Evolutionary conservation across 2,329 filamentous ascomycete genomes (phyloP).

Genomic region (Fusarium pseudograminearum): DNA sequence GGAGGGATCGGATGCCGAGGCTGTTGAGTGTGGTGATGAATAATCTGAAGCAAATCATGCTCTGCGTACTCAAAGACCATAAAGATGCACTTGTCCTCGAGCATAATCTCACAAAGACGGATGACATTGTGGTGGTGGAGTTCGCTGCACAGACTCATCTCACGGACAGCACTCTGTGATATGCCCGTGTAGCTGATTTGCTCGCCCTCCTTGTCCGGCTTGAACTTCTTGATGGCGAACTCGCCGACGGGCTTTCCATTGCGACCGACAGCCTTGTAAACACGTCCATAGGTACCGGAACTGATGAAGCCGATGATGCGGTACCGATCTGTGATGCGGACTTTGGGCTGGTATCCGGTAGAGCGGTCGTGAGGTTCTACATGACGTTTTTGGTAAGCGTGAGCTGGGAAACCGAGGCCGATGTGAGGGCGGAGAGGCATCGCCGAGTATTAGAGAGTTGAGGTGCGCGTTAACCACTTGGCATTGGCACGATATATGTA

Average conservation of each 20-base stretch:
- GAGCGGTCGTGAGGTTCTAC: slow-evolving; percentile 67
- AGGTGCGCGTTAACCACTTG: slow-evolving; percentile 34
- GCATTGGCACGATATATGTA: slow-evolving; percentile 30
- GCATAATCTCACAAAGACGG: slow-evolving; percentile 90
- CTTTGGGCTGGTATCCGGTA: slow-evolving; percentile 76
- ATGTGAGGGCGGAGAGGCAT: slow-evolving; percentile 54
- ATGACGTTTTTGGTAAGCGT: slow-evolving; percentile 51
- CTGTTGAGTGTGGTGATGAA: slow-evolving; percentile 95
- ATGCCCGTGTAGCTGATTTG: slow-evolving; percentile 95
- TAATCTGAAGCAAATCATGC: slow-evolving; percentile 96
- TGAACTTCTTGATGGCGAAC: slow-evolving; percentile 99
- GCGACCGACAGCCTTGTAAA: slow-evolving; percentile 92
- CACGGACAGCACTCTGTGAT: slow-evolving; percentile 94
- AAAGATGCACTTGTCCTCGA: slow-evolving; percentile 99
- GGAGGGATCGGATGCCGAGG: slow-evolving; percentile 90
- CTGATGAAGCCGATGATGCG: slow-evolving; percentile 98
- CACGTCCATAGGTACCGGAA: slow-evolving; percentile 95
- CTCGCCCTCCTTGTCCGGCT: slow-evolving; percentile 98
- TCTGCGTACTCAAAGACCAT: slow-evolving; percentile 99
- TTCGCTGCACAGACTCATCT: slow-evolving; percentile 97
- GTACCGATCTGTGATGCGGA: slow-evolving; percentile 91
- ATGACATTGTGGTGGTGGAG: slow-evolving; percentile 91
- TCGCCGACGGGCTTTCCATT: slow-evolving; percentile 68
- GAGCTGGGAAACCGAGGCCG: slow-evolving; percentile 46
- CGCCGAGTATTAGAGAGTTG: slow-evolving; percentile 13